These are phyloP conservation scores for Dothideomycetes sp. DNA, from an alignment of 2,329 filamentous ascomycete species.

Conservation along the genomic window DNA sequence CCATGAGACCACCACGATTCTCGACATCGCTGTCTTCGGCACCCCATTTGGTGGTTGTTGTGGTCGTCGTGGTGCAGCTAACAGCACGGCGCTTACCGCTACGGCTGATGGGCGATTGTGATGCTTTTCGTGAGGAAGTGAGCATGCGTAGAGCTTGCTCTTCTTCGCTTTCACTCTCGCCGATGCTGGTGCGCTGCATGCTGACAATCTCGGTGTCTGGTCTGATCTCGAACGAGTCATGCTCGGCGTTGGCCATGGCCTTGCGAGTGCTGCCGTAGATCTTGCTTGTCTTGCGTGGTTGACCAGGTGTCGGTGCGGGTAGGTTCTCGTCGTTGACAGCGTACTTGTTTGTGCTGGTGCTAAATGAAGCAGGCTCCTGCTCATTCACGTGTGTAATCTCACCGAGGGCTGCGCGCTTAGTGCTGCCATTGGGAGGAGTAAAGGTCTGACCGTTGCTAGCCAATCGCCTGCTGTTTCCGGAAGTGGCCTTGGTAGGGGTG, in stretches of 20 bases:
- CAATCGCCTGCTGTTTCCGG: slow-evolving; percentile 35
- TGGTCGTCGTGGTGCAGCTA: slow-evolving; percentile 66
- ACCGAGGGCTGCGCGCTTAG: slow-evolving; percentile 70
- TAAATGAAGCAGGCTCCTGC: slow-evolving; percentile 30
- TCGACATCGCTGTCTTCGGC: slow-evolving; percentile 39
- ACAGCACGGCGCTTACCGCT: slow-evolving; percentile 59
- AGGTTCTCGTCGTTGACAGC: slow-evolving; percentile 80
- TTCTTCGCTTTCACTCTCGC: slow-evolving; percentile 64
- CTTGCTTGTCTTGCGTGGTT: slow-evolving; percentile 81
- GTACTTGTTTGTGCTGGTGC: slow-evolving; percentile 34
- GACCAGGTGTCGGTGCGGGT: slow-evolving; percentile 88
- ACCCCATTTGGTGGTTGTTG: slow-evolving; percentile 45
- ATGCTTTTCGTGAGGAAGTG: slow-evolving; percentile 41
- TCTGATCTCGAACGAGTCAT: slow-evolving; percentile 41
- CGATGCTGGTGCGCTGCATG: slow-evolving; percentile 50
- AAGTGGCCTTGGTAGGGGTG: slow-evolving; percentile 44
- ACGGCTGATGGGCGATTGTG: slow-evolving; percentile 49
- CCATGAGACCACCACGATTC: slow-evolving; percentile 25
- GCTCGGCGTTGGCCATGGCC: slow-evolving; percentile 39
- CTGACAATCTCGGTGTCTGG: slow-evolving; percentile 52
- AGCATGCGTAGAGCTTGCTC: slow-evolving; percentile 75
- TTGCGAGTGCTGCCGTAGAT: slow-evolving; percentile 51
- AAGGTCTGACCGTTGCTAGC: slow-evolving; percentile 62
- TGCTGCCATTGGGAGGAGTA: slow-evolving; percentile 74
- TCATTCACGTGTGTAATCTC: slow-evolving; percentile 77